Evolutionary conservation across 179 eudicot species (phyloP).

Genomic region (Beta lomatogona): DNA sequence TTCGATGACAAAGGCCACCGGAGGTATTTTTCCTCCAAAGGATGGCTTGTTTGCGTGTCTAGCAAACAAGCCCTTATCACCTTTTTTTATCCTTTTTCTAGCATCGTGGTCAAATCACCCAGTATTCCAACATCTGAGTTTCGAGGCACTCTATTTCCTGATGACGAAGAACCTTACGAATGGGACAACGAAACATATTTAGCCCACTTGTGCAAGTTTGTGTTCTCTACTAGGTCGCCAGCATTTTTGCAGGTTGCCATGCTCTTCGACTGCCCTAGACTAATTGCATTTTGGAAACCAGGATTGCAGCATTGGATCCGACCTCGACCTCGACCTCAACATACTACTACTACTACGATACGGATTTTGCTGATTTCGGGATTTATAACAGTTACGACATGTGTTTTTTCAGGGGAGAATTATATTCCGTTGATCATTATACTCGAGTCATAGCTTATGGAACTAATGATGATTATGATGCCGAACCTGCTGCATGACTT

Average conservation of each 20-base stretch:
- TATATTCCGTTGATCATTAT: neutral
- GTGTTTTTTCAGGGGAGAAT: slow-evolving; percentile 5
- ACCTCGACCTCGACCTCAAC: neutral
- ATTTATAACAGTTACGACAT: neutral
- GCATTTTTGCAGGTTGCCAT: neutral
- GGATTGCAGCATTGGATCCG: neutral
- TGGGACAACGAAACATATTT: too few relatives aligned
- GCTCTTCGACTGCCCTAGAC: neutral
- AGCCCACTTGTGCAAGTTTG: too few relatives aligned
- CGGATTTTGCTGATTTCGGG: too few relatives aligned
- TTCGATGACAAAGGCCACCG: neutral
- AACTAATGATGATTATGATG: neutral
- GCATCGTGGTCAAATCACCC: neutral
- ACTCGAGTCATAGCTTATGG: neutral
- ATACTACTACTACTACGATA: too few relatives aligned
- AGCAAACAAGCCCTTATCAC: neutral
- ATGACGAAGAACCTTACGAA: neutral
- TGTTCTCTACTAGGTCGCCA: too few relatives aligned
- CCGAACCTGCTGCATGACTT: neutral
- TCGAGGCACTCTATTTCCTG: too few relatives aligned
- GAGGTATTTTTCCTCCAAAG: slow-evolving; percentile 13
- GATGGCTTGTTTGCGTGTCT: neutral
- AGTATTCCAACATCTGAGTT: neutral
- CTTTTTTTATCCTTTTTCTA: neutral
- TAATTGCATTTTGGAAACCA: neutral